These are phyloP conservation scores for Crucihimalaya himalaica DNA, from an alignment of 345 rosid genomes.

Conservation along the genomic window DNA sequence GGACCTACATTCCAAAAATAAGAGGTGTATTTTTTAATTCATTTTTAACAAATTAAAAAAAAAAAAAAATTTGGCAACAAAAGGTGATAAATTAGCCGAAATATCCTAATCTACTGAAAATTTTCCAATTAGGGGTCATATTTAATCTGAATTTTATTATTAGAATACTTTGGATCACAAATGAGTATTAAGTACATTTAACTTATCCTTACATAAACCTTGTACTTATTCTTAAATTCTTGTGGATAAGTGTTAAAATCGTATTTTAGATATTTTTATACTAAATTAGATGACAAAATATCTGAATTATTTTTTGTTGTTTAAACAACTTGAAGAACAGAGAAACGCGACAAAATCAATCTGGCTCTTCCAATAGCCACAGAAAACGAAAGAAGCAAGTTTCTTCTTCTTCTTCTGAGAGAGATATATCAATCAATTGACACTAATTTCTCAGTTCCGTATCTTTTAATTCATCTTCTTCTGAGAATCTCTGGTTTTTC, in stretches of 20 bases:
- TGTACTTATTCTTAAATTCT: conserved; percentile 16
- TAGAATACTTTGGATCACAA: neutral
- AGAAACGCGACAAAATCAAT: neutral
- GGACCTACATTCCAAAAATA: neutral
- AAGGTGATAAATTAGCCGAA: neutral
- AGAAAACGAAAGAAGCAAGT: conserved; percentile 25
- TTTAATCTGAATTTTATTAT: neutral
- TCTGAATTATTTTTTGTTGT: neutral
- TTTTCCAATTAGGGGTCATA: too few species aligned
- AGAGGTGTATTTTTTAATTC: neutral
- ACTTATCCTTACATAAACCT: neutral
- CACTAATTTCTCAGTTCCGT: conserved; percentile 8
- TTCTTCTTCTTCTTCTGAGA: neutral
- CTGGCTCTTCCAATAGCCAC: conserved; percentile 31
- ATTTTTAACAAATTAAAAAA: neutral
- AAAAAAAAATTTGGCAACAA: neutral
- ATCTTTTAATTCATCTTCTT: neutral
- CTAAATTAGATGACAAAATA: neutral
- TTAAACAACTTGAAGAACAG: neutral
- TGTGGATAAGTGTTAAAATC: neutral
- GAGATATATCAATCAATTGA: conserved; percentile 30
- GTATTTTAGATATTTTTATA: neutral
- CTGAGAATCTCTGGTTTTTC: neutral
- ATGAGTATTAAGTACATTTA: neutral
- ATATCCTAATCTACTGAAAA: neutral